Base-by-base conservation (phyloP, 352 stramenopile species). In the Pythium rhizo-oryzae region DNA sequence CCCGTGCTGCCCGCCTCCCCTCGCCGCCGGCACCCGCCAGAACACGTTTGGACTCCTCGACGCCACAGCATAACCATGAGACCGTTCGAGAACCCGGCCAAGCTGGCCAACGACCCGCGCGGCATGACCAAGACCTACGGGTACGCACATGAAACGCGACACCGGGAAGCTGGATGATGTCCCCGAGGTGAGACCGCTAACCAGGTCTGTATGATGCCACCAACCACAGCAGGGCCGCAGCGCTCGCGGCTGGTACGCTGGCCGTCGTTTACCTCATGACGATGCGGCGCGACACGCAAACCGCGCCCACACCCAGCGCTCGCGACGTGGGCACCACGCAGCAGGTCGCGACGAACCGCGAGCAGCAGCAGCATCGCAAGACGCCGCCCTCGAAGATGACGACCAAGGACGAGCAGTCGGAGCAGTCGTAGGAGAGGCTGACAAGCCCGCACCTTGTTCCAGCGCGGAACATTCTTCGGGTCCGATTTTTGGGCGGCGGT, bases 121-220 rank as follows among this genome's bases (percentile, higher is more conserved):
- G 68, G 68, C 46, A 74, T 74, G 68, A 68, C n/a, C n/a, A n/a
- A n/a, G n/a, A n/a, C 49, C 18, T 74, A 68, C 49, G 68, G 68
- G 62, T 70, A 69, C 5, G 67, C 21, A 47, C 41, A 47, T 41
- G 35, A 47, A 47, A 2, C 8, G 41, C 8, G 28, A 33, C 28
- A 6, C 3, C 2, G 3, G 28, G 28, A 33, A 6, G 28, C 28
- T 54, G 35, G 30, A 65, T 65, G 50, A 53, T 25, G 19, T 19
- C 11, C 37, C 12, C 3, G 13, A 62, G 28, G 8, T 37, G 58
- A n/a, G n/a, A 33, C 23, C 59, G n/a, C n/a, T n/a, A n/a, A n/a
- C n/a, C n/a, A n/a, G n/a, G 35, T n/a, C n/a, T 43, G 23, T 0
- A 1, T 30, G 23, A 3, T 51, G 1, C 2, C 8, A 19, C 3